phyloP scores from a whole-genome alignment of 352 stramenopile genomes.

The Phytophthora cajani region DNA sequence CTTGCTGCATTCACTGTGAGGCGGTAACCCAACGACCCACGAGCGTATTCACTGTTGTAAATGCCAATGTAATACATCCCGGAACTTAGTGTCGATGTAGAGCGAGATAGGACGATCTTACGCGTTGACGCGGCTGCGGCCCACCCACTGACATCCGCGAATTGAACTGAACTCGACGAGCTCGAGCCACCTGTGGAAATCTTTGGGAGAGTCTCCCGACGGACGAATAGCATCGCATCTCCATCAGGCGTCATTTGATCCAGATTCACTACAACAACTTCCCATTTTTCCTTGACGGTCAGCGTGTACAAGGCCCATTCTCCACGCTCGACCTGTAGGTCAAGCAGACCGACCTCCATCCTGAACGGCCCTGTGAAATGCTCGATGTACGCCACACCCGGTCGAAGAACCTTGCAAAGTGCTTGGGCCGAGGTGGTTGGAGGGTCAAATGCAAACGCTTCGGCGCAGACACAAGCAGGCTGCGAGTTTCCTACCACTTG shows the following conservation, averaged over 20 bases:
- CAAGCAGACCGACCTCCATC: conserved; percentile 41
- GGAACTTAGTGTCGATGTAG: conserved; percentile 69
- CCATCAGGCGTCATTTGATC: conserved; percentile 41
- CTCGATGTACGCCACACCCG: conserved; percentile 65
- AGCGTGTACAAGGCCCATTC: conserved; percentile 74
- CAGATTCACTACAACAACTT: conserved; percentile 61
- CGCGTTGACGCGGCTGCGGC: conserved; percentile 40
- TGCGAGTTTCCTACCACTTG: conserved; percentile 32
- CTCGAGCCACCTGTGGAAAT: conserved; percentile 20
- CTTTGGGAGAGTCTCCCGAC: conserved; percentile 66
- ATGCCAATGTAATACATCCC: conserved; percentile 81
- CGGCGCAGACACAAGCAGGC: conserved; percentile 68
- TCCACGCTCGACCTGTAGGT: conserved; percentile 55
- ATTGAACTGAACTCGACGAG: conserved; percentile 56
- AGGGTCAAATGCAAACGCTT: conserved; percentile 62
- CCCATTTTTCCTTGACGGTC: conserved; percentile 60
- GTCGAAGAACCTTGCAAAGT: conserved; percentile 68
- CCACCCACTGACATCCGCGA: conserved; percentile 59
- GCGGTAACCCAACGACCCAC: conserved; percentile 49
- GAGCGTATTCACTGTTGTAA: conserved; percentile 75
- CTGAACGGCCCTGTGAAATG: conserved; percentile 59
- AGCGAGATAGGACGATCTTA: conserved; percentile 66
- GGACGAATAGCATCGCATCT: conserved; percentile 81
- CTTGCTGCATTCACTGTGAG: conserved; percentile 62
- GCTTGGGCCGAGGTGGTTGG: conserved; percentile 49